Conservation (phyloP, 306 rosid genomes). For the Cicer pinnatifidum region DNA sequence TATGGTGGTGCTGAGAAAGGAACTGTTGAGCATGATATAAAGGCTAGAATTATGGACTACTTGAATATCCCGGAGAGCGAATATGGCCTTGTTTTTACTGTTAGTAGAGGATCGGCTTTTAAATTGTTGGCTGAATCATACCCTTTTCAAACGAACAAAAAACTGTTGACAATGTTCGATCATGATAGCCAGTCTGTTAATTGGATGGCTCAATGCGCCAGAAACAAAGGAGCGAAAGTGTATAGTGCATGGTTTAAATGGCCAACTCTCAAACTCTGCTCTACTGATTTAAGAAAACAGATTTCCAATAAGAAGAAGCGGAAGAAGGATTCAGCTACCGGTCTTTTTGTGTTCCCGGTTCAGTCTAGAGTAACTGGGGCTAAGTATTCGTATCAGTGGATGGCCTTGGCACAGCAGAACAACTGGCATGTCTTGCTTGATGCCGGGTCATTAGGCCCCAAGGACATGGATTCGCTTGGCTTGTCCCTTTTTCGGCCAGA, state of each 20-base stretch:
- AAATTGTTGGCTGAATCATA: conserved; percentile 84
- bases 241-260: conserved; percentile 94
- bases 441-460: conserved; percentile 97
- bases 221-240: conserved; percentile 90
- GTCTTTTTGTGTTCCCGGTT: conserved; percentile 95
- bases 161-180: conserved; percentile 90
- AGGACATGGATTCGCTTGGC: conserved; percentile 99
- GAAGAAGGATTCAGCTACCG: conserved; percentile 91
- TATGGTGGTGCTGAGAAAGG: conserved; percentile 94
- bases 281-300: conserved; percentile 94
- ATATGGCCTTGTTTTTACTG: conserved; percentile 95
- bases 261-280: conserved; percentile 95
- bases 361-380: conserved; percentile 98
- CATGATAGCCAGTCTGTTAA: conserved; percentile 92
- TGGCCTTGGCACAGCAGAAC: conserved; percentile 97
- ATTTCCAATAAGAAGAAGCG: conserved; percentile 79
- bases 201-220: conserved; percentile 96
- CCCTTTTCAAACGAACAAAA: conserved; percentile 92
- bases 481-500: conserved; percentile 93
- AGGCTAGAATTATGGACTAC: conserved; percentile 86
- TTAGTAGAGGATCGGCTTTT: conserved; percentile 96
- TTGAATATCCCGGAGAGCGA: conserved; percentile 95
- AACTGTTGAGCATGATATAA: conserved; percentile 85
- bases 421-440: conserved; percentile 98
- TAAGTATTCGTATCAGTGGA: conserved; percentile 97